These are phyloP conservation scores for Aspergillus asperescens DNA, from an alignment of 495 filamentous ascomycete genomes.

Conservation along the genomic window DNA sequence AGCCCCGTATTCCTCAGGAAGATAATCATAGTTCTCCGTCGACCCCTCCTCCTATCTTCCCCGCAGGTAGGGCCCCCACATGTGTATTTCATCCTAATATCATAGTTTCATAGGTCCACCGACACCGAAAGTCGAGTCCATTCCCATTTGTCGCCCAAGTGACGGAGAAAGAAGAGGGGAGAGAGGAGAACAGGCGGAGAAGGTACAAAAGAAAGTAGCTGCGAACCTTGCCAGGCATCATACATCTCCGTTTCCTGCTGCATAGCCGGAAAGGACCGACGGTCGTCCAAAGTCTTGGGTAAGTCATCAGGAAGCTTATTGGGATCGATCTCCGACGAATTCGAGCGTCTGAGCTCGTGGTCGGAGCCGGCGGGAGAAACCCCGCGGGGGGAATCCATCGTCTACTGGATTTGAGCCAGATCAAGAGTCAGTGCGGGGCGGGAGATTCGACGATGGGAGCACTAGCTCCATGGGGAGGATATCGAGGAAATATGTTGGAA, in stretches of 20 bases:
- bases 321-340: conserved; percentile 13
- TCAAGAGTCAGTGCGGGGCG: conserved; percentile 16
- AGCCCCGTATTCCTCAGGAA: too few relatives aligned
- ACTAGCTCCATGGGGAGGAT: conserved; percentile 20
- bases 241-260: conserved; percentile 87
- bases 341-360: conserved; percentile 16
- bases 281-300: conserved; percentile 85
- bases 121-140: too few relatives aligned
- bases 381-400: conserved; percentile 41
- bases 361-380: conserved; percentile 30
- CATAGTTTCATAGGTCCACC: too few relatives aligned
- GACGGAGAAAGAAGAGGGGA: too few relatives aligned
- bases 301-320: conserved; percentile 71
- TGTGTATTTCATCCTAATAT: too few relatives aligned
- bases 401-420: background rate
- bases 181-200: too few relatives aligned
- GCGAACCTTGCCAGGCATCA: conserved; percentile 94
- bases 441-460: conserved; percentile 11
- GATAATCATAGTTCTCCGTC: too few relatives aligned
- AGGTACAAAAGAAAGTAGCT: background rate
- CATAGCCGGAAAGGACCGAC: conserved; percentile 56
- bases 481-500: background rate
- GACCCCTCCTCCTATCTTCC: too few relatives aligned
- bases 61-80: too few relatives aligned
- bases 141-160: too few relatives aligned